phyloP scores from a whole-genome alignment of 768 basidiomycete species.

The Amyloporia xantha region DNA sequence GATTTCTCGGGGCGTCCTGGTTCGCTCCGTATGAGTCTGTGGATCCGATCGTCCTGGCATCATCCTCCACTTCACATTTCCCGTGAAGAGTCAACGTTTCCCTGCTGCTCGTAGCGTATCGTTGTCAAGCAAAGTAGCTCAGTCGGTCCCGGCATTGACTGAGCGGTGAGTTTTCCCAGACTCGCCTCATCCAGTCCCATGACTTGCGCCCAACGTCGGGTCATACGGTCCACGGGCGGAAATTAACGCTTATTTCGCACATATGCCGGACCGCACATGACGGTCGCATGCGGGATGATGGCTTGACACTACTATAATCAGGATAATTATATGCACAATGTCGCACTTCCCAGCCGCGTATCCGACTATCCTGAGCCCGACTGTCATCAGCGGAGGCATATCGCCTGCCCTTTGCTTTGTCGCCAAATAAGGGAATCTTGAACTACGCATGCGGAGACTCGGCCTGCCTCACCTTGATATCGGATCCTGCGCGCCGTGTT shows the following conservation, averaged over 20 bases:
- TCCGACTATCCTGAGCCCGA: background rate
- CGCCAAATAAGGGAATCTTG: conserved; percentile 11
- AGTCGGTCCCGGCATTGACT: background rate
- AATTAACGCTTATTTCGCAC: background rate
- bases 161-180: background rate
- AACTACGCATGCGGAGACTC: conserved; percentile 6
- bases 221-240: conserved; percentile 1
- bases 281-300: background rate
- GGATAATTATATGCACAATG: background rate
- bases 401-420: conserved; percentile 6
- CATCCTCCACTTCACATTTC: background rate
- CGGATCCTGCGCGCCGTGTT: conserved; percentile 9
- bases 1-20: background rate
- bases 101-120: too few relatives aligned
- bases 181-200: background rate
- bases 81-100: background rate
- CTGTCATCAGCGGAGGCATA: background rate
- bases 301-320: background rate
- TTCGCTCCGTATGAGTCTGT: background rate
- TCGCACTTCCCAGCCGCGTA: background rate
- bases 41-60: conserved; percentile 6
- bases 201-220: background rate
- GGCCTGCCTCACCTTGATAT: background rate
- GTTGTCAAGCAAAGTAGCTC: too few relatives aligned
- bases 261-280: background rate